These are phyloP conservation scores for Ceratonia siliqua DNA, from an alignment of 306 rosid genomes.

Conservation along the genomic window DNA sequence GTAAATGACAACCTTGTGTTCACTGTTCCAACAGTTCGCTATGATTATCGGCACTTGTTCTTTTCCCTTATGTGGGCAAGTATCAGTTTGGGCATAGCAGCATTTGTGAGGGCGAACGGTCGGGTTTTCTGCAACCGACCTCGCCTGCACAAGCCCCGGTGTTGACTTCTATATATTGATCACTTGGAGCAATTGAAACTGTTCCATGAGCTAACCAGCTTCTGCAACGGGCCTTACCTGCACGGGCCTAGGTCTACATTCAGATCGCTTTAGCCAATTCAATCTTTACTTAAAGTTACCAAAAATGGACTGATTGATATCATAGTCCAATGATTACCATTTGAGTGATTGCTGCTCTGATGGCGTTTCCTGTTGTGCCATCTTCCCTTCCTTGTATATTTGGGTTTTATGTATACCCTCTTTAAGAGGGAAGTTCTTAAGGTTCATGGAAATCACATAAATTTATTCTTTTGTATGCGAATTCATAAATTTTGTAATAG, in stretches of 20 bases:
- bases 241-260: constrained; percentile 20
- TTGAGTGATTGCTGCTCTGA: constrained; percentile 31
- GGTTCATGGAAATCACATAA: neutral
- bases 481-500: neutral
- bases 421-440: constrained; percentile 21
- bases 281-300: constrained; percentile 28
- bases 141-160: constrained; percentile 71
- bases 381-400: constrained; percentile 38
- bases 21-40: constrained; percentile 53
- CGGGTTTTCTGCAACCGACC: constrained; percentile 94
- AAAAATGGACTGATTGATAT: constrained; percentile 32
- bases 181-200: constrained; percentile 15
- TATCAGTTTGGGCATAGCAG: constrained; percentile 73
- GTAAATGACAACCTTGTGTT: neutral
- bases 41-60: constrained; percentile 81
- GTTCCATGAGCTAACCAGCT: constrained; percentile 30
- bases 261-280: constrained; percentile 31
- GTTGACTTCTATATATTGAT: constrained; percentile 31
- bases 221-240: constrained; percentile 35
- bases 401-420: constrained; percentile 23
- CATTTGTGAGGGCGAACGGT: constrained; percentile 87
- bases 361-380: constrained; percentile 16
- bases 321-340: constrained; percentile 28
- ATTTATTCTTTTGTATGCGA: constrained; percentile 21
- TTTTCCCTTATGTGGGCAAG: constrained; percentile 86